Conservation (phyloP, 345 rosid genomes). For the Odontarrhena argentea region DNA sequence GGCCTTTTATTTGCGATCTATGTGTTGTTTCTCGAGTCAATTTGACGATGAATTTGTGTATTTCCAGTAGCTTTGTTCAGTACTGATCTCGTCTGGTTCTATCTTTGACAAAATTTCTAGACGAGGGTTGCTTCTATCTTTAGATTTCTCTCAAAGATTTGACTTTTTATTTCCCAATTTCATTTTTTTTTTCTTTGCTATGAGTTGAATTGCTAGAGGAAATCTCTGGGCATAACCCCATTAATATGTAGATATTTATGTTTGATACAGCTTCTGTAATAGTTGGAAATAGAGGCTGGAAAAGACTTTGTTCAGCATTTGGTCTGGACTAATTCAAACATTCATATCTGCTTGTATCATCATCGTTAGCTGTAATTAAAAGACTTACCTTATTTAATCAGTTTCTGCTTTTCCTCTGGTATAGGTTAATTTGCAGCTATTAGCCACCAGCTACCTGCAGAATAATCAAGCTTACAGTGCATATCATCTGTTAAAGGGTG, state of each 20-base stretch:
- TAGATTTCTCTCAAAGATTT: conserved; percentile 8
- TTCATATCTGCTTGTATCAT: background rate
- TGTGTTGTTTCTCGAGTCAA: conserved; percentile 11
- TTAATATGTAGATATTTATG: conserved; percentile 12
- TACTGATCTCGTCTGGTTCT: conserved; percentile 26
- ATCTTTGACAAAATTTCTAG: background rate
- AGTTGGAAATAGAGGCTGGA: background rate
- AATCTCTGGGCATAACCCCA: conserved; percentile 13
- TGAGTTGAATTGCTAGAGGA: background rate
- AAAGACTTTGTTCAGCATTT: background rate
- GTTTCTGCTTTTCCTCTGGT: conserved; percentile 26
- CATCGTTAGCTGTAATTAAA: background rate
- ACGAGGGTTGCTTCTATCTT: conserved; percentile 11
- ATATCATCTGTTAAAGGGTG: conserved; percentile 86
- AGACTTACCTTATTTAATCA: conserved; percentile 17
- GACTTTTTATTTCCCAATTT: conserved; percentile 15
- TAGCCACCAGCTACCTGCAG: conserved; percentile 89
- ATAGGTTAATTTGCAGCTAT: conserved; percentile 80
- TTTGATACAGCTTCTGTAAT: conserved; percentile 19
- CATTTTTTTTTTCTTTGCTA: conserved; percentile 2
- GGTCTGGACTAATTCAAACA: background rate
- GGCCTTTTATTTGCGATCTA: conserved; percentile 21
- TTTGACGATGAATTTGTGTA: background rate
- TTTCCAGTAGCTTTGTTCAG: conserved; percentile 8
- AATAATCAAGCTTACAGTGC: conserved; percentile 90